phyloP scores from a whole-genome alignment of 1,139 yeast genomes.

The Suzukiozyma palmioleophila region DNA sequence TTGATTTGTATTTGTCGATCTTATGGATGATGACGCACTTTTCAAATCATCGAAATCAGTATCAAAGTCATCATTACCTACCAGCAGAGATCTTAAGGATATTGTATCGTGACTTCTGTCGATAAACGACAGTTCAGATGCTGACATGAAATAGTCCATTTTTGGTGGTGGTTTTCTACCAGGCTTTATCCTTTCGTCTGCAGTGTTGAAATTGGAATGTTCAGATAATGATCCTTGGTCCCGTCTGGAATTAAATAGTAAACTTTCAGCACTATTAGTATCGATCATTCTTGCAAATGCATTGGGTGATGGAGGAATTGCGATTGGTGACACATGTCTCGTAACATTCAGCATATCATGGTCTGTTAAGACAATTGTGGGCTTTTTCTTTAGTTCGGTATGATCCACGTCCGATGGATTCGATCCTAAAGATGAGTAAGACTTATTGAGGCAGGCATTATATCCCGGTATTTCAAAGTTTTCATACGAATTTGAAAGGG shows the following conservation, averaged over 20 bases:
- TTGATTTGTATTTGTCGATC: background rate
- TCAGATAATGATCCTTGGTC: background rate
- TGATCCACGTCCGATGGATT: conserved; percentile 7
- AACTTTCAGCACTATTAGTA: conserved; percentile 15
- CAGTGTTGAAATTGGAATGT: background rate
- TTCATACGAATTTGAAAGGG: background rate
- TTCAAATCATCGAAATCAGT: conserved; percentile 8
- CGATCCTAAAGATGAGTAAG: conserved; percentile 14
- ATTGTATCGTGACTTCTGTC: background rate
- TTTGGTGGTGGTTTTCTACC: conserved; percentile 28
- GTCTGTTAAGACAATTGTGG: conserved; percentile 4
- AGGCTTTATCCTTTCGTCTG: conserved; percentile 9
- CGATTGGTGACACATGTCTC: conserved; percentile 12
- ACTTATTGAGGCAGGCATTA: conserved; percentile 7
- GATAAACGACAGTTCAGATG: background rate
- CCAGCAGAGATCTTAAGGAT: background rate
- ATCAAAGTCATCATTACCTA: conserved; percentile 5
- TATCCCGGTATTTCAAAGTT: background rate
- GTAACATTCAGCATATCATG: background rate
- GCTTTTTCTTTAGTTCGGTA: conserved; percentile 3
- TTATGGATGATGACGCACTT: conserved; percentile 5
- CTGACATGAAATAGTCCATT: conserved; percentile 5
- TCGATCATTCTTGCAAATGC: conserved; percentile 17
- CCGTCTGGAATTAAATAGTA: conserved; percentile 6
- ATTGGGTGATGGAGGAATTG: conserved; percentile 15